Percentiles rank a stretch among this genome's conserved stretches.
Evolutionary conservation across 2,329 filamentous ascomycete genomes (phyloP).

Genomic region (Karstenula rhodostoma): DNA sequence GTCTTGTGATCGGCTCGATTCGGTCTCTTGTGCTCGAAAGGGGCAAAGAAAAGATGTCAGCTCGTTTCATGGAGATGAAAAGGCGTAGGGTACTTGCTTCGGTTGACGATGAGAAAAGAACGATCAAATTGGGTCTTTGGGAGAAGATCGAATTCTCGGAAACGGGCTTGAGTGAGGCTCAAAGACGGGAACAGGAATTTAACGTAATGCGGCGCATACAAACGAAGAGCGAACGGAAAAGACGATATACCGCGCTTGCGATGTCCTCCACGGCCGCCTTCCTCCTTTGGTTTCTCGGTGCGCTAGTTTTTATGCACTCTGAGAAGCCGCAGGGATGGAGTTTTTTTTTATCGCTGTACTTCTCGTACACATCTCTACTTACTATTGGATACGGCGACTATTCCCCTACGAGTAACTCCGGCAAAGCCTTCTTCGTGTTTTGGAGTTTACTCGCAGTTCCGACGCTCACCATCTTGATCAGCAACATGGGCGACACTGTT

Average conservation of each 20-base stretch:
- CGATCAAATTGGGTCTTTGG: constrained; percentile 54
- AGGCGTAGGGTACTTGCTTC: constrained; percentile 53
- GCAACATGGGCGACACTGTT: constrained; percentile 63
- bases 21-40: constrained; percentile 59
- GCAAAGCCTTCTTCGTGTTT: constrained; percentile 64
- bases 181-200: constrained; percentile 59
- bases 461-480: constrained; percentile 63
- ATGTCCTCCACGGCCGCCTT: constrained; percentile 51
- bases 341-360: constrained; percentile 63
- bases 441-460: constrained; percentile 65
- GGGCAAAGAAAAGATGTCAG: constrained; percentile 60
- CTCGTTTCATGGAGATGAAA: constrained; percentile 59
- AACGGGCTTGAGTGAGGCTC: constrained; percentile 46
- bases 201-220: constrained; percentile 53
- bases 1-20: constrained; percentile 64
- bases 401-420: constrained; percentile 57
- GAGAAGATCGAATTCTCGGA: constrained; percentile 52
- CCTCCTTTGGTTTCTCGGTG: constrained; percentile 57
- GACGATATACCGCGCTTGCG: constrained; percentile 52
- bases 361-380: constrained; percentile 60
- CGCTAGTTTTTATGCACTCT: constrained; percentile 58
- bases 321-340: constrained; percentile 59
- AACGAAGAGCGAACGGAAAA: constrained; percentile 42
- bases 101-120: constrained; percentile 50
- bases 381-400: constrained; percentile 66